phyloP scores from a whole-genome alignment of 2,329 filamentous ascomycete genomes.

The Colletotrichum sp. region DNA sequence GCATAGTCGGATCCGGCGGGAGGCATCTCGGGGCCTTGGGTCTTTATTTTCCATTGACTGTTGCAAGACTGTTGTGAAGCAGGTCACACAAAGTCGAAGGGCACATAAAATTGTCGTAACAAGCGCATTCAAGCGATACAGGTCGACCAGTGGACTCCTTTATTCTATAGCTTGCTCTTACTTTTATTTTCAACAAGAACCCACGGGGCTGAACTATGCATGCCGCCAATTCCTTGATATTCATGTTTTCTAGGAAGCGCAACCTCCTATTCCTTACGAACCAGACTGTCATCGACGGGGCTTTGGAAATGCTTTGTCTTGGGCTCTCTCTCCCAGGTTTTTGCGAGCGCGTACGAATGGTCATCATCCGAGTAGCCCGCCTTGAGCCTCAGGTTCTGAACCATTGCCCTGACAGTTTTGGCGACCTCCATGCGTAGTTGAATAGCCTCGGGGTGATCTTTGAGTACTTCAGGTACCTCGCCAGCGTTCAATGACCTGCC shows the following conservation, averaged over 20 bases:
- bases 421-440: constrained; percentile 78
- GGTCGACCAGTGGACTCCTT: background rate
- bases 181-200: background rate
- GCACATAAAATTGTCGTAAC: background rate
- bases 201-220: background rate
- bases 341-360: constrained; percentile 75
- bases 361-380: constrained; percentile 83
- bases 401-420: constrained; percentile 76
- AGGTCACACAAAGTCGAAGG: background rate
- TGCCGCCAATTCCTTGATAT: background rate
- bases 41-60: background rate
- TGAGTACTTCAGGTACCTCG: constrained; percentile 70
- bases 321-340: constrained; percentile 74
- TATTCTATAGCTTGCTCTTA: background rate
- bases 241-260: no score
- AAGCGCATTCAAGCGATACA: background rate
- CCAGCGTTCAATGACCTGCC: constrained; percentile 39
- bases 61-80: background rate
- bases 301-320: constrained; percentile 55
- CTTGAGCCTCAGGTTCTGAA: constrained; percentile 76
- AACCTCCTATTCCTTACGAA: constrained; percentile 28
- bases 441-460: constrained; percentile 76
- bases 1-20: background rate
- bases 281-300: constrained; percentile 57
- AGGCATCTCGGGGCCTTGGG: background rate